Evolutionary conservation across 1,139 yeast species (phyloP).

Genomic region (Nematodospora anomalae): DNA sequence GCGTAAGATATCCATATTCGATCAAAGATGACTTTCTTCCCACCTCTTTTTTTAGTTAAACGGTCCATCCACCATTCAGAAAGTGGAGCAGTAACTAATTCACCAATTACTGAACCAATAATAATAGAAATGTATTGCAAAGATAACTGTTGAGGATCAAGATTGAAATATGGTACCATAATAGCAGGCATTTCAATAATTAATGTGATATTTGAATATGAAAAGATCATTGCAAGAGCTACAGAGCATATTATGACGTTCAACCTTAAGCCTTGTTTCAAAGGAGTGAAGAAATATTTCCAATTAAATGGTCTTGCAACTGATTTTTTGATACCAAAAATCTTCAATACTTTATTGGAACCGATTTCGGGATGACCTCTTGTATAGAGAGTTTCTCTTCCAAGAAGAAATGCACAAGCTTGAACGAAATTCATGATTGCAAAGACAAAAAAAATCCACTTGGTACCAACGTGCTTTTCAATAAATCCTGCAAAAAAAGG

Average conservation of each 20-base stretch:
- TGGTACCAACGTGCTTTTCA: conserved; percentile 15
- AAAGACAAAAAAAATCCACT: conserved; percentile 17
- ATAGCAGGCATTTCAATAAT: conserved; percentile 27
- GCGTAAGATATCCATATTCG: conserved; percentile 23
- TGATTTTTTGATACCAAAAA: conserved; percentile 11
- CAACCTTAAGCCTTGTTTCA: conserved; percentile 15
- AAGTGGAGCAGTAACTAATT: conserved; percentile 23
- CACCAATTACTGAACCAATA: conserved; percentile 26
- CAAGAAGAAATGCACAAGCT: conserved; percentile 13
- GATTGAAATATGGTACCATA: conserved; percentile 20
- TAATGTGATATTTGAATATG: conserved; percentile 24
- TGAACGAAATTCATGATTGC: conserved; percentile 18
- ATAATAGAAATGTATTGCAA: conserved; percentile 25
- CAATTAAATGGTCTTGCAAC: conserved; percentile 10
- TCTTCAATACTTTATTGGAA: conserved; percentile 4
- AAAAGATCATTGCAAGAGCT: conserved; percentile 23
- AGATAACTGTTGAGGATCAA: conserved; percentile 23
- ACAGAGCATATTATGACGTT: conserved; percentile 17
- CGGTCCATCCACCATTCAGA: conserved; percentile 27
- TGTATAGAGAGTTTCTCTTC: conserved; percentile 17
- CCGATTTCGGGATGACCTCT: conserved; percentile 7
- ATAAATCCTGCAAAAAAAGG: conserved; percentile 20
- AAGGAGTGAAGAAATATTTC: conserved; percentile 15
- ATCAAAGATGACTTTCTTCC: conserved; percentile 19
- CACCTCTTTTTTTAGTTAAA: conserved; percentile 15